phyloP scores from a whole-genome alignment of 1,284 basidiomycete species.

The Leccinum pachyderme region DNA sequence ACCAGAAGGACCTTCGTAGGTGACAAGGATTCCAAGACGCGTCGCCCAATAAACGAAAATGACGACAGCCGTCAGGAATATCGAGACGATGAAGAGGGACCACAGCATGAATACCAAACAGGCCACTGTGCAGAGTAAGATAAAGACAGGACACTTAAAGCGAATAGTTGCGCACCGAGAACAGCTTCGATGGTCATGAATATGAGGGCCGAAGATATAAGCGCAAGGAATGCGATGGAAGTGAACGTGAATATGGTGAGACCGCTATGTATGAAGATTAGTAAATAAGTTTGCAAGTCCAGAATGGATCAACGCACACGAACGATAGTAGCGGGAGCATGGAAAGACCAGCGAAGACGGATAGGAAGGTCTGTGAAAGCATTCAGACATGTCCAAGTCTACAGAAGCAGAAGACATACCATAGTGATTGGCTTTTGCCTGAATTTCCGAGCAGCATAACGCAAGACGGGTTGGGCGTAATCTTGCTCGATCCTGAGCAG shows the following conservation, averaged over 20 bases:
- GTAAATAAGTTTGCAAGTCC: background rate
- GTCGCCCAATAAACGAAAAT: conserved; percentile 35
- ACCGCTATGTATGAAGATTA: conserved; percentile 18
- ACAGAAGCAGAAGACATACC: conserved; percentile 13
- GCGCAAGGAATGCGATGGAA: conserved; percentile 30
- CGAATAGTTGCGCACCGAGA: conserved; percentile 20
- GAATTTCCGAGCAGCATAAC: conserved; percentile 18
- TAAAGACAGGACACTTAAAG: background rate
- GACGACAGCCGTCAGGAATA: conserved; percentile 26
- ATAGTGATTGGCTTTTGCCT: conserved; percentile 24
- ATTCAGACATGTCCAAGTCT: conserved; percentile 8
- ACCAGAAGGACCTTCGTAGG: conserved; percentile 36
- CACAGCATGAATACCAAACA: conserved; percentile 27
- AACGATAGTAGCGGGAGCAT: conserved; percentile 36
- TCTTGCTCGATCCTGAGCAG: conserved; percentile 28
- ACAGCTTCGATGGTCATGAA: conserved; percentile 23
- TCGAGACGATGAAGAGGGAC: conserved; percentile 24
- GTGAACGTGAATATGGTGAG: conserved; percentile 34
- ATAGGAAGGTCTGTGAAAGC: conserved; percentile 30
- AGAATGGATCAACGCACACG: conserved; percentile 25
- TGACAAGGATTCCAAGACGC: conserved; percentile 34
- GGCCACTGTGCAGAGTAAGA: conserved; percentile 16
- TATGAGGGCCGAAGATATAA: conserved; percentile 20
- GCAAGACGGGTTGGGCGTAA: conserved; percentile 31
- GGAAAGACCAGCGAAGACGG: conserved; percentile 32